Base-by-base conservation (phyloP, 371 early-diverging fungal genomes). In the Chytridium lagenaria region DNA sequence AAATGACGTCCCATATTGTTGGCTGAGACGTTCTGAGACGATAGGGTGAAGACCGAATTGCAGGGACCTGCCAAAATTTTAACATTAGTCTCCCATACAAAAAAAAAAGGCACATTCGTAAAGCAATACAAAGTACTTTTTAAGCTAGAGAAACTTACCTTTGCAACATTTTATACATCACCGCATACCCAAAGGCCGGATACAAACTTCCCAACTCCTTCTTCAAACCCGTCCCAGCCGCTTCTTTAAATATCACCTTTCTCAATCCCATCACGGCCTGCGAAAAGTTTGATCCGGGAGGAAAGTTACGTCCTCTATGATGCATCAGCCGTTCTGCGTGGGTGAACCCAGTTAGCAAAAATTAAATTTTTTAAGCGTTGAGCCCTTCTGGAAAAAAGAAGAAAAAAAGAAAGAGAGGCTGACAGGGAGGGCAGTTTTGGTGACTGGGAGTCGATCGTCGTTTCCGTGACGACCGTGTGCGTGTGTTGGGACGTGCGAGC, bases 1-100 rank as follows among this genome's bases (percentile, higher is more conserved):
- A 79, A 95, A 95, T 23, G 79, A 31, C 36, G 79, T 75, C 69
- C 89, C 87, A 85, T 93, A 87, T 76, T 93, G 77, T 50, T 74
- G 84, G 78, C 89, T 90, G 71, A 96, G 74, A 73, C 88, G 92
- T 80, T 94, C 94, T 73, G 87, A 90, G 36, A 92, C 94, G 72
- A 92, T 91, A 33, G 97, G 97, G 83, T 96, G 97, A 36, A 95
- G 94, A 76, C 95, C 95, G 73, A 94, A 96, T 86, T 96, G 95
- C 87, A 95, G 95, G 31, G 74, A 69, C 49, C 74, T 74, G 19
- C 36, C 12, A 15, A 23, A 7, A 63, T 19, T 12, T 31, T 36
- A 26, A 31, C 37, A 23, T 22, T 63, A 34, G 36, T n/a, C n/a
- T n/a, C n/a, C n/a, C n/a, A n/a, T n/a, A n/a, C n/a, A n/a, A n/a